Conservation (phyloP, 257 asterid species). For the Jasminum sambac region DNA sequence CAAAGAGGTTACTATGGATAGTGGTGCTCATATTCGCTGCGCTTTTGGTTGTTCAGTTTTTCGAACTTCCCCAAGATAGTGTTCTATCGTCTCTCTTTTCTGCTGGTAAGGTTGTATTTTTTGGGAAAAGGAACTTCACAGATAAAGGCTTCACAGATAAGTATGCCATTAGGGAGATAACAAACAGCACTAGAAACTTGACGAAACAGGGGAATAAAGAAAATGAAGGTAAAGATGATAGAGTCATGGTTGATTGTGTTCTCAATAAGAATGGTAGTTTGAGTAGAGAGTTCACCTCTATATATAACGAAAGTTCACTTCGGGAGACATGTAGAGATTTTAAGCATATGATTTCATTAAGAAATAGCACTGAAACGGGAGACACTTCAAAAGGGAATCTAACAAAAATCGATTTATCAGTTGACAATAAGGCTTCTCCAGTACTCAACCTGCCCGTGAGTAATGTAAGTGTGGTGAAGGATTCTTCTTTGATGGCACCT, state of each 20-base stretch:
- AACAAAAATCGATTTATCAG: background rate
- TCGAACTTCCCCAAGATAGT: slow-evolving; percentile 28
- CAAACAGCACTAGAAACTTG: background rate
- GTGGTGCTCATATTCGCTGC: slow-evolving; percentile 26
- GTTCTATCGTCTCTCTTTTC: slow-evolving; percentile 31
- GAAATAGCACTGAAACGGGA: background rate
- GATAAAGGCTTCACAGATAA: background rate
- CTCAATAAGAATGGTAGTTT: background rate
- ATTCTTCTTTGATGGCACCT: background rate
- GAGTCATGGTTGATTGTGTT: background rate
- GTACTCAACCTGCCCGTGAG: background rate
- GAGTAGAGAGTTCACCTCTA: background rate
- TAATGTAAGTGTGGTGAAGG: background rate
- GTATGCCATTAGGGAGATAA: background rate
- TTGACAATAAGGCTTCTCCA: background rate
- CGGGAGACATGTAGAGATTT: background rate
- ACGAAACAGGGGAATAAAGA: background rate
- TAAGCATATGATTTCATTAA: background rate
- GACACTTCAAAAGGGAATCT: background rate
- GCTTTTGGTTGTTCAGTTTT: slow-evolving; percentile 32
- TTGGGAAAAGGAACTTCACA: slow-evolving; percentile 1
- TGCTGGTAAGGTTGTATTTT: slow-evolving; percentile 25
- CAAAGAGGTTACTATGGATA: slow-evolving; percentile 24
- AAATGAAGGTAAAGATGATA: background rate
- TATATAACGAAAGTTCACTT: background rate